Percentiles rank a stretch among this genome's conserved stretches.
phyloP scores from a whole-genome alignment of 2,329 filamentous ascomycete species.

The Fusarium denticulatum region DNA sequence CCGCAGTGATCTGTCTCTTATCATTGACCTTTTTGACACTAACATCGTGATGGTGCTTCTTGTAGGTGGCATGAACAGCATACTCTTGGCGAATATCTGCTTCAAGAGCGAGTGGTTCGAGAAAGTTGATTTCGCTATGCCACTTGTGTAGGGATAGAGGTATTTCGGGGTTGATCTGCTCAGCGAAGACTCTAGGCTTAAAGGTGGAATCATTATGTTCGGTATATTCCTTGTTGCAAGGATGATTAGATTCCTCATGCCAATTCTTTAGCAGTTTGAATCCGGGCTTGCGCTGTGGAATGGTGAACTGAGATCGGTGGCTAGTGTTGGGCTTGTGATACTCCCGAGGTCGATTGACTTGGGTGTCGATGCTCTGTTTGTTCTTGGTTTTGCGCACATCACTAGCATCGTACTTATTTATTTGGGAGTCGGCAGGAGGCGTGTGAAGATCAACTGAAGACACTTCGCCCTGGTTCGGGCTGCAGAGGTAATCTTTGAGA shows the following conservation, averaged over 20 bases:
- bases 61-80: not conserved
- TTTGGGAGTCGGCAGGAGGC: conserved; percentile 7
- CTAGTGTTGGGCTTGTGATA: not conserved
- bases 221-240: conserved; percentile 17
- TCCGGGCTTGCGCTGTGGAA: conserved; percentile 2
- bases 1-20: not conserved
- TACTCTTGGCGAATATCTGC: conserved; percentile 7
- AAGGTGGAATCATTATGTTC: not conserved
- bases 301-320: conserved; percentile 4
- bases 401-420: not conserved
- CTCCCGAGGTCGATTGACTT: not conserved
- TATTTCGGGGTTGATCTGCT: conserved; percentile 4
- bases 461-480: not conserved
- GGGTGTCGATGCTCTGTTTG: not conserved
- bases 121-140: conserved; percentile 7
- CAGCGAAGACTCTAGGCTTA: not conserved
- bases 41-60: not conserved
- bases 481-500: not conserved
- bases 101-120: conserved; percentile 10
- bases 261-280: not conserved
- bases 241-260: conserved; percentile 12
- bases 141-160: not conserved
- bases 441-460: conserved; percentile 27
- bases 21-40: not conserved
- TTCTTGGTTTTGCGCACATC: not conserved